Evolutionary conservation across 1,139 yeast genomes (phyloP).

Genomic region (Geotrichum reessii): DNA sequence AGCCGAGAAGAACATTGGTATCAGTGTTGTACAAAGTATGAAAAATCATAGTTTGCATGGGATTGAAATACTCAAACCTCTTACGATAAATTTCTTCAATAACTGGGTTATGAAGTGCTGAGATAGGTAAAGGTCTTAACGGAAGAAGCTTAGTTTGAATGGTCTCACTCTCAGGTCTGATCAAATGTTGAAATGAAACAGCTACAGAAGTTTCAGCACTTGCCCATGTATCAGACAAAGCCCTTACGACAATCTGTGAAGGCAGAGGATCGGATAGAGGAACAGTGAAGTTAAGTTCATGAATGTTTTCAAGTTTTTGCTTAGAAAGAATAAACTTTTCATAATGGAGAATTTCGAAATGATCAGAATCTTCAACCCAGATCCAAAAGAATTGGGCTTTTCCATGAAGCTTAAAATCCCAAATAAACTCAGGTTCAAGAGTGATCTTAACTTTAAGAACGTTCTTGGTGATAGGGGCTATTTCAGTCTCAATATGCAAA

Average conservation of each 20-base stretch:
- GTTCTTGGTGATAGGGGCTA: constrained; percentile 83
- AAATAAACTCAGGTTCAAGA: constrained; percentile 68
- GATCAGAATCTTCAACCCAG: constrained; percentile 73
- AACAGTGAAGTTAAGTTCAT: constrained; percentile 85
- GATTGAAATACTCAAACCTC: constrained; percentile 83
- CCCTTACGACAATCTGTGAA: constrained; percentile 74
- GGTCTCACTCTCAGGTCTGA: constrained; percentile 83
- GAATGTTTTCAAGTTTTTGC: constrained; percentile 51
- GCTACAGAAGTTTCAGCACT: constrained; percentile 76
- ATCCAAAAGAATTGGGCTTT: constrained; percentile 87
- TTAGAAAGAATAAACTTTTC: constrained; percentile 69
- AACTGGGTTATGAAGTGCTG: constrained; percentile 66
- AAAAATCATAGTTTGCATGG: constrained; percentile 97
- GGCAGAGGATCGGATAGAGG: constrained; percentile 87
- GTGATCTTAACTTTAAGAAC: constrained; percentile 76
- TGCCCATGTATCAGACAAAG: constrained; percentile 81
- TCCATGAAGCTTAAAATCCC: constrained; percentile 83
- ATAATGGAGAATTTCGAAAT: constrained; percentile 65
- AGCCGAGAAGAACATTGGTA: constrained; percentile 83
- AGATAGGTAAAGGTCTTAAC: constrained; percentile 78
- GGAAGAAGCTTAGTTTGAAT: constrained; percentile 73
- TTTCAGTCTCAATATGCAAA: constrained; percentile 65
- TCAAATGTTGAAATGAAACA: constrained; percentile 83
- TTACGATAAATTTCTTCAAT: constrained; percentile 61
- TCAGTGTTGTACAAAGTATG: constrained; percentile 78